Evolutionary conservation across 2,329 filamentous ascomycete genomes (phyloP), one percentile per base, ranked within the genome.

Genomic region (Metarhizium robertsii): DNA sequence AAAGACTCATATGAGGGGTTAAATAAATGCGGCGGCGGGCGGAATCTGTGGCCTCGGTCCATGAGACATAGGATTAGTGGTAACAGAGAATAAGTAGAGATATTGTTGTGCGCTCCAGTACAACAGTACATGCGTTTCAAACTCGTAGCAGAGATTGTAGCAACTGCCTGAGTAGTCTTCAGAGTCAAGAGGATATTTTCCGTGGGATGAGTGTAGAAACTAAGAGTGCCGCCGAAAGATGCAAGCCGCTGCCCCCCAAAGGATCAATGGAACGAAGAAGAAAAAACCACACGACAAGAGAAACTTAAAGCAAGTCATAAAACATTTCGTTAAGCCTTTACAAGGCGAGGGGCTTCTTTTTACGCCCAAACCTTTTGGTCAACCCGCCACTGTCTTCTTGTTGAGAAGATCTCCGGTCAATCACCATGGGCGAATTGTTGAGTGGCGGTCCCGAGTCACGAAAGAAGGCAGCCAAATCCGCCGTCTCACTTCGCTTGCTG

Each of bases 391-490:
- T 62, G n/a, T 72, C 69, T 51, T 75, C 74, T 34, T 67, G 69
- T 18, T 66, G 65, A n/a, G 65, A 56, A 6, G 64, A 62, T 18
- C 54, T 30, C 7, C 62, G 62, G 2, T 63, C 55, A 14, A 62
- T 59, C 8, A 64, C 56, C 30, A 66, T 60, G 29, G 69, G 63
- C 14, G 77, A 75, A 2, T 56, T 53, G 29, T 38, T 34, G 4
- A 16, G 43, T 1, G 85, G 84, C 3, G 87, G 87, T 38, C 78
- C 84, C 14, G 86, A 87, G 62, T 83, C 83, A 53, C 79, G 81
- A 36, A 94, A 71, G 67, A 92, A 92, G 53, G 84, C 82, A 0
- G 88, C 87, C 48, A 92, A 70, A 52, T 90, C 87, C 18, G 80
- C 79, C 2, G 86, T 90, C 49, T 72, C 69, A n/a, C 71, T 87